Conservation (phyloP, 2,329 filamentous ascomycete species). For the Huntiella omanensis region DNA sequence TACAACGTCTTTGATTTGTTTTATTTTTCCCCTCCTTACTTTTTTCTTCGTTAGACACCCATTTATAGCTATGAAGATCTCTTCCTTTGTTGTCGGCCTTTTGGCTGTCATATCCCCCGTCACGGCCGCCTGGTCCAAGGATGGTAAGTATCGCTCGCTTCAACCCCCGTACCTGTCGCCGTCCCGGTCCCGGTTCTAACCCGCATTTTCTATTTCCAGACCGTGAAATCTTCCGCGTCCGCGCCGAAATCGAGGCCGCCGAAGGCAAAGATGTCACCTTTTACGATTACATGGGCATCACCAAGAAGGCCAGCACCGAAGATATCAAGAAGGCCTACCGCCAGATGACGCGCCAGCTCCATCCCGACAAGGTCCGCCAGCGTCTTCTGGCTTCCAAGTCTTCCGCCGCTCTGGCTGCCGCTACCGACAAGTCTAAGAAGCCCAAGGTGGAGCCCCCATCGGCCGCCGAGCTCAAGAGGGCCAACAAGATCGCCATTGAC, state of each 20-base stretch:
- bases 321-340: constrained; percentile 90
- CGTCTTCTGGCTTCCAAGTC: constrained; percentile 54
- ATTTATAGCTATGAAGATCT: constrained; percentile 42
- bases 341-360: constrained; percentile 63
- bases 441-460: constrained; percentile 52
- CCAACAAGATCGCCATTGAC: constrained; percentile 63
- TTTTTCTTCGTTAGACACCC: not conserved
- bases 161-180: not conserved
- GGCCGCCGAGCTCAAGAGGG: constrained; percentile 55
- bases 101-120: constrained; percentile 48
- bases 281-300: constrained; percentile 79
- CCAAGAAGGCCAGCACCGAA: constrained; percentile 54
- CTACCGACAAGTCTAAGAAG: constrained; percentile 22
- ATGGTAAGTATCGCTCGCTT: constrained; percentile 36
- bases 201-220: constrained; percentile 34
- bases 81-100: constrained; percentile 47
- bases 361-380: constrained; percentile 92
- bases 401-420: constrained; percentile 30
- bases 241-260: constrained; percentile 60
- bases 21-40: not conserved
- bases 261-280: constrained; percentile 76
- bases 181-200: not conserved
- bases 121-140: constrained; percentile 65
- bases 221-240: constrained; percentile 91
- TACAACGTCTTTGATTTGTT: not conserved